Percentiles rank a stretch among this genome's conserved stretches.
Evolutionary conservation across 306 rosid genomes (phyloP).

Genomic region (Begonia peltatifolia): DNA sequence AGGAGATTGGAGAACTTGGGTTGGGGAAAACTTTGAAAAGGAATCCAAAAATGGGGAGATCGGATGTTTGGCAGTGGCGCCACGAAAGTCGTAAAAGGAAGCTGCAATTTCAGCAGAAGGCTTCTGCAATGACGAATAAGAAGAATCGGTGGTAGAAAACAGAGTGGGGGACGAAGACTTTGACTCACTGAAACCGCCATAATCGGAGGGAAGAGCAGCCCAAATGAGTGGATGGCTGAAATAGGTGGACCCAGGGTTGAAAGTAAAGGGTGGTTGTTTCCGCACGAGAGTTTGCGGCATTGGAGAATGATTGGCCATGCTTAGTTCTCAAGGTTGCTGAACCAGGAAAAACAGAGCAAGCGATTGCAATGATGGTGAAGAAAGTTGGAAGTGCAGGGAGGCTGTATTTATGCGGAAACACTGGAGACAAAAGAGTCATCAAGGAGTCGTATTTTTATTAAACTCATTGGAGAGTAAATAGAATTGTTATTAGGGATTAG

Average conservation of each 20-base stretch:
- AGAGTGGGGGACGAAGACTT: conserved; percentile 21
- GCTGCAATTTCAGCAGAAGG: conserved; percentile 11
- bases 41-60: conserved; percentile 61
- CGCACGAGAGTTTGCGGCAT: conserved; percentile 40
- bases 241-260: conserved; percentile 34
- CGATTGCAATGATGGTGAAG: conserved; percentile 3
- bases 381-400: not conserved
- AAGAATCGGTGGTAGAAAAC: conserved; percentile 20
- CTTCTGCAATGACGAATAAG: conserved; percentile 25
- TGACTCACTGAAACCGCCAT: conserved; percentile 12
- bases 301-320: conserved; percentile 45
- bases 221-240: conserved; percentile 30
- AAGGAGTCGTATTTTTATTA: too few relatives aligned
- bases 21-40: conserved; percentile 28
- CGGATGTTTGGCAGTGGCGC: conserved; percentile 11
- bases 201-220: conserved; percentile 21
- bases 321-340: conserved; percentile 8
- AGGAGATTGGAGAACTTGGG: conserved; percentile 20
- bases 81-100: conserved; percentile 14
- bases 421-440: not conserved
- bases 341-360: conserved; percentile 12
- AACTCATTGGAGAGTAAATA: too few relatives aligned
- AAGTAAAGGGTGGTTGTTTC: conserved; percentile 38
- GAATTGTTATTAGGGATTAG: not conserved
- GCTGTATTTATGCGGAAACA: not conserved